Conservation (phyloP, 768 basidiomycete genomes). For the Russula griseocarnosa region DNA sequence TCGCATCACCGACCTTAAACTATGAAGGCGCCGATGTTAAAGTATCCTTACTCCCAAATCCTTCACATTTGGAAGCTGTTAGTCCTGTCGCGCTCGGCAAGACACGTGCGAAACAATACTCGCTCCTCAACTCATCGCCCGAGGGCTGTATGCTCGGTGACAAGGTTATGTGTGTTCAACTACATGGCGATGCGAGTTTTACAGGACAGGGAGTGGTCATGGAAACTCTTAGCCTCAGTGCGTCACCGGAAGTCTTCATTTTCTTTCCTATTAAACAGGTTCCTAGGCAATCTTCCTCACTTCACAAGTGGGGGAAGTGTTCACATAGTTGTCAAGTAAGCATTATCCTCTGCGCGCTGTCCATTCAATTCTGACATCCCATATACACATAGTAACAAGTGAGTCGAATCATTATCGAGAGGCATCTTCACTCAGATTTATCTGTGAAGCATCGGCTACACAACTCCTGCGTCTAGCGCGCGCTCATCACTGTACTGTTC, state of each 20-base stretch:
- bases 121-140: constrained; percentile 60
- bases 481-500: constrained; percentile 87
- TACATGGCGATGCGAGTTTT: constrained; percentile 92
- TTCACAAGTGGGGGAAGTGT: constrained; percentile 88
- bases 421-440: constrained; percentile 4
- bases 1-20: constrained; percentile 57
- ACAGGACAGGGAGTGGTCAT: constrained; percentile 88
- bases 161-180: constrained; percentile 80
- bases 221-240: constrained; percentile 81
- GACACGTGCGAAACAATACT: constrained; percentile 85
- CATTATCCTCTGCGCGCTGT: constrained; percentile 19
- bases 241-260: constrained; percentile 31
- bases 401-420: background rate
- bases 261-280: background rate
- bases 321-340: constrained; percentile 87
- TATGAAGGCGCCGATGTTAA: constrained; percentile 59
- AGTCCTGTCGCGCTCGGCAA: constrained; percentile 87
- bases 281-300: constrained; percentile 77
- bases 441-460: constrained; percentile 77
- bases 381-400: constrained; percentile 34
- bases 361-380: constrained; percentile 11
- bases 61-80: constrained; percentile 81
- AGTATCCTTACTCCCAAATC: constrained; percentile 75
- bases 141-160: constrained; percentile 49
- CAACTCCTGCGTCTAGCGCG: constrained; percentile 79